Conservation (phyloP, 1,139 yeast genomes). For the Sugiyamaella pinicola region DNA sequence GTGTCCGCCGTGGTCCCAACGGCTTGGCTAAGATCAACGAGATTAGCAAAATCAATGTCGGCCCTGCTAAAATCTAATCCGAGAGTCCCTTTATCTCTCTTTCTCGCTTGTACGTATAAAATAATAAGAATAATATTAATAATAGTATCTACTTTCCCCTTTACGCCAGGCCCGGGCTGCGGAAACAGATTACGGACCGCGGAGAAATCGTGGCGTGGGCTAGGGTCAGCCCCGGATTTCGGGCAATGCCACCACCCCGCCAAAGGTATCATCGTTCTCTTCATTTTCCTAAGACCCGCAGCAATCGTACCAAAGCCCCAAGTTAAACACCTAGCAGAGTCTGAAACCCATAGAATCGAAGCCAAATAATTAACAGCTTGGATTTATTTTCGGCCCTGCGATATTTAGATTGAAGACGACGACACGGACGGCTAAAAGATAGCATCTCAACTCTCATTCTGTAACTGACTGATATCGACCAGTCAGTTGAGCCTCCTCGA, state of each 20-base stretch:
- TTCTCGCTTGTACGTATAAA: neutral
- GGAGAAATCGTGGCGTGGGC: neutral
- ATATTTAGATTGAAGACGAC: no score
- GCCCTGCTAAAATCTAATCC: constrained; percentile 14
- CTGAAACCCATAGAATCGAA: neutral
- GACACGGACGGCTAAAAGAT: no score
- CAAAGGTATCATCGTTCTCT: neutral
- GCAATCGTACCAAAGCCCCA: neutral
- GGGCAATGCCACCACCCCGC: neutral
- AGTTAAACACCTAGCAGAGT: neutral
- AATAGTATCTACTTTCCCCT: no score
- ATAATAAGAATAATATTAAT: neutral
- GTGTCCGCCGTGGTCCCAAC: constrained; percentile 46
- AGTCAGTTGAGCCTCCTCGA: neutral
- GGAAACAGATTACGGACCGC: no score
- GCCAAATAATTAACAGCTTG: neutral
- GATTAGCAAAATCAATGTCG: constrained; percentile 23
- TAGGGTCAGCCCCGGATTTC: neutral
- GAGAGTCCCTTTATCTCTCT: neutral
- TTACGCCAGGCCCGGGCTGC: no score
- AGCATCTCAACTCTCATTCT: neutral
- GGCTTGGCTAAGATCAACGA: constrained; percentile 40
- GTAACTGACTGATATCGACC: neutral
- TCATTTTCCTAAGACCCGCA: neutral
- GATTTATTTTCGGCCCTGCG: no score